phyloP scores from a whole-genome alignment of 1,284 basidiomycete genomes.

The Ganoderma sinense region DNA sequence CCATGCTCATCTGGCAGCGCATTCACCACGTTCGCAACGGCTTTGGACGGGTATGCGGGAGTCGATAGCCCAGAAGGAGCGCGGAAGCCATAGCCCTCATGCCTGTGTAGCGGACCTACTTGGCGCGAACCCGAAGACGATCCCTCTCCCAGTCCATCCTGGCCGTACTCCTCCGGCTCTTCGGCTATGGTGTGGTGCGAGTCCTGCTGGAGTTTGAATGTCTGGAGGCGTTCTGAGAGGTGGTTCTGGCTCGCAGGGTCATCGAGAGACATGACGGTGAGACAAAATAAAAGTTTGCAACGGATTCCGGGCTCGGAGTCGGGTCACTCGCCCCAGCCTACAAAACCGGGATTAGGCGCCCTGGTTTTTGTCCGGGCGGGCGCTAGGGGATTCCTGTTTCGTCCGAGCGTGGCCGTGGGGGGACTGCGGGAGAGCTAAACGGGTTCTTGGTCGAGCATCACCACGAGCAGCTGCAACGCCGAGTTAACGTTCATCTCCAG shows the following conservation, averaged over 20 bases:
- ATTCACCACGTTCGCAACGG: slow-evolving; percentile 35
- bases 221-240: slow-evolving; percentile 41
- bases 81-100: slow-evolving; percentile 86
- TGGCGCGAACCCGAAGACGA: slow-evolving; percentile 27
- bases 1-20: slow-evolving; percentile 87
- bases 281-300: slow-evolving; percentile 1
- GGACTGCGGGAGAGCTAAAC: too few relatives aligned
- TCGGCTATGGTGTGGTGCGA: slow-evolving; percentile 19
- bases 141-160: slow-evolving; percentile 24
- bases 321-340: too few relatives aligned
- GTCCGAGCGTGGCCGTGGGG: too few relatives aligned
- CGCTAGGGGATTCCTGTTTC: not conserved
- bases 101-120: slow-evolving; percentile 49
- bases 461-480: not conserved
- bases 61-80: slow-evolving; percentile 72
- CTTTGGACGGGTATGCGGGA: slow-evolving; percentile 49
- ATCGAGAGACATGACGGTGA: slow-evolving; percentile 34
- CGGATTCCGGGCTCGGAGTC: not conserved
- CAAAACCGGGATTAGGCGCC: too few relatives aligned
- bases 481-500: not conserved
- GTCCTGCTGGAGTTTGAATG: slow-evolving; percentile 37
- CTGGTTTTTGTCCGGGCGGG: not conserved
- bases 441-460: not conserved
- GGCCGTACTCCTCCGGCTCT: slow-evolving; percentile 25
- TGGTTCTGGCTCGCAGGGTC: slow-evolving; percentile 33